Evolutionary conservation across 208 protist species (phyloP), one percentile per base, ranked within the genome.

Genomic region (Acanthamoeba lenticulata): DNA sequence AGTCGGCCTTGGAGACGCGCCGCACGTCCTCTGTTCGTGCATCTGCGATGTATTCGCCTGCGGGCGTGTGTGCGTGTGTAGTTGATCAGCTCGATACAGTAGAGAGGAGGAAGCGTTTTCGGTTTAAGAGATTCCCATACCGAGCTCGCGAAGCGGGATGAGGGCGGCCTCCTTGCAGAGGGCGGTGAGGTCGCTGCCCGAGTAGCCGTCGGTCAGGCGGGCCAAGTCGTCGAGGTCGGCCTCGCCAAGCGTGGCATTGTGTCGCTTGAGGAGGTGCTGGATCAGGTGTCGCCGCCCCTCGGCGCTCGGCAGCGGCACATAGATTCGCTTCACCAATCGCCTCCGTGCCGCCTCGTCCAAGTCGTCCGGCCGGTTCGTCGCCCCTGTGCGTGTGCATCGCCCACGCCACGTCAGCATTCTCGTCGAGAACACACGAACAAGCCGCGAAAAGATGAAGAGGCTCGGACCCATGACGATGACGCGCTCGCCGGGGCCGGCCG

Each of bases 261-360:
- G 55, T 29, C 91, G 29, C 2, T 15, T 4, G 7, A 98, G 67
- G 38, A 98, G 88, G 34, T 95, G 81, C 34, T 60, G 21, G 17
- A 98, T 62, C 0, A 98, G 92, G 6, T 83, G 4, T 4, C 72
- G 79, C 19, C 98, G 45, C 21, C 96, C 97, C 21, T 89, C 74
- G 3, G 69, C 49, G 44, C 98, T 96, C 13, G 99, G 99, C 27
- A 99, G 92, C 7, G 98, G 97, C 34, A 99, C 97, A 94, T 99
- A 99, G 36, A 99, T 97, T 38, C 98, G 94, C 88, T 98, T 99
- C 40, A 98, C 97, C 1, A 99, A 69, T 1, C 98, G 95, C 44
- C 99, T 62, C 13, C 98, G 89, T 19, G 98, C 97, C 19, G 98
- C 99, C 55, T 98, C 97, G 95, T 99, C 99, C 0, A 99, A 60